Conservation (phyloP, 106 monocot species). For the Dendrobium huoshanense region DNA sequence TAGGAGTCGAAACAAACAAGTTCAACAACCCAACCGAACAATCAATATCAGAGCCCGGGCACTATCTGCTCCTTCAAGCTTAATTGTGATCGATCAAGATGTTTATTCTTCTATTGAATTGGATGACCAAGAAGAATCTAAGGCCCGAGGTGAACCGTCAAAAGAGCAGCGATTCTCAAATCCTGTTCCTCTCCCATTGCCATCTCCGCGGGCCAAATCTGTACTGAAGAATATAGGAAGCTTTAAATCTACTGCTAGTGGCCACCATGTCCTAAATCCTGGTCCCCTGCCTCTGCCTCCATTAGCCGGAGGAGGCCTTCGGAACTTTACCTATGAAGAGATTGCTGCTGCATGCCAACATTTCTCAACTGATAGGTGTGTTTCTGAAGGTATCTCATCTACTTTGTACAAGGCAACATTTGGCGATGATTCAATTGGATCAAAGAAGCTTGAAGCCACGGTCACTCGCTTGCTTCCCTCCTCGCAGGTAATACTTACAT, state of each 20-base stretch:
- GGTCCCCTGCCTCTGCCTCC: slow-evolving; percentile 89
- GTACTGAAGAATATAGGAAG: slow-evolving; percentile 56
- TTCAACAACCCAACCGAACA: slow-evolving; percentile 21
- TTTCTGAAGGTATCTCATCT: slow-evolving; percentile 65
- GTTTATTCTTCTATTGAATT: slow-evolving; percentile 31
- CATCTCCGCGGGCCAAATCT: slow-evolving; percentile 32
- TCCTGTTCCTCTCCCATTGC: slow-evolving; percentile 79
- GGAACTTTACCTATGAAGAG: slow-evolving; percentile 77
- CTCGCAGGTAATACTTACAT: slow-evolving; percentile 40
- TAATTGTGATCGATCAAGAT: slow-evolving; percentile 50
- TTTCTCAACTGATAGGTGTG: slow-evolving; percentile 61
- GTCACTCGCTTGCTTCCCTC: slow-evolving; percentile 64
- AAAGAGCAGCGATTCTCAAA: slow-evolving; percentile 57
- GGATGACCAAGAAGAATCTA: slow-evolving; percentile 57
- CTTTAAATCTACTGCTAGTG: slow-evolving; percentile 47
- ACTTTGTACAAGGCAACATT: slow-evolving; percentile 75
- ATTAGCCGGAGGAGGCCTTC: slow-evolving; percentile 39
- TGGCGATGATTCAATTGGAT: slow-evolving; percentile 50
- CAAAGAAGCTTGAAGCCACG: slow-evolving; percentile 68
- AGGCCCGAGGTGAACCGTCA: slow-evolving; percentile 14
- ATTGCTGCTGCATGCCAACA: slow-evolving; percentile 66
- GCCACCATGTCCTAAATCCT: slow-evolving; percentile 24
- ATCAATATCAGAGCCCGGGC: slow-evolving; percentile 47
- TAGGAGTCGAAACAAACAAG: slow-evolving; percentile 43
- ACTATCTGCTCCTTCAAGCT: slow-evolving; percentile 84